Evolutionary conservation across 805 yeast genomes (phyloP).

Genomic region (Millerozyma acaciae): DNA sequence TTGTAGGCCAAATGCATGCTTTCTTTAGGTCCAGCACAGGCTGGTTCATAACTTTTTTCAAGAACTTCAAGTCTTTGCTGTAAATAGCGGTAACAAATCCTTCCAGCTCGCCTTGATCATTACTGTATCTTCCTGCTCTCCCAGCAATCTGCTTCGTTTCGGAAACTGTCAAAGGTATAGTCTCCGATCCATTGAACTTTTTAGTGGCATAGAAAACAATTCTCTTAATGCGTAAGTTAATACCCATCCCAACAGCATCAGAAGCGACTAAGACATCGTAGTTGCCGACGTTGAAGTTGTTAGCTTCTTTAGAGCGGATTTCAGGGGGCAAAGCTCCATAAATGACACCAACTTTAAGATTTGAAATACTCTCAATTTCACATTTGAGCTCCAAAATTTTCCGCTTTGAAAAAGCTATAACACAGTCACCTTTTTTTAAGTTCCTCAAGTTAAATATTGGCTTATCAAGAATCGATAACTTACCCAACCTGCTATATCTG

Average conservation of each 20-base stretch:
- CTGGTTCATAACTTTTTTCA: conserved; percentile 45
- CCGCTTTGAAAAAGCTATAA: conserved; percentile 79
- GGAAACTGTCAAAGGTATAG: conserved; percentile 51
- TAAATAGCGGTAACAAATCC: conserved; percentile 54
- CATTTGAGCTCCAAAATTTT: conserved; percentile 67
- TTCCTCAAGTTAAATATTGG: conserved; percentile 30
- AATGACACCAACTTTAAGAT: conserved; percentile 75
- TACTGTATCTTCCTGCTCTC: conserved; percentile 80
- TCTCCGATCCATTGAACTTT: conserved; percentile 67
- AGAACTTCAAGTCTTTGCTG: conserved; percentile 37
- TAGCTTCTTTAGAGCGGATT: conserved; percentile 81
- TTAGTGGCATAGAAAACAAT: conserved; percentile 64
- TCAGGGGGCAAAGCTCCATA: conserved; percentile 97
- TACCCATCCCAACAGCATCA: conserved; percentile 97
- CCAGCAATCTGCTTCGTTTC: conserved; percentile 92
- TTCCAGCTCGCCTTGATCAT: conserved; percentile 31
- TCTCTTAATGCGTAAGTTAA: conserved; percentile 79
- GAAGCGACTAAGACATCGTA: conserved; percentile 88
- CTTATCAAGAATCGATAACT: conserved; percentile 49
- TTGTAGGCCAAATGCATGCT: conserved; percentile 82
- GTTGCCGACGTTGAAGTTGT: conserved; percentile 70
- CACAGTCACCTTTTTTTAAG: conserved; percentile 75
- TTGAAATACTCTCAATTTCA: conserved; percentile 60
- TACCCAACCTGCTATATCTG: conserved; percentile 71
- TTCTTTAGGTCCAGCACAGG: conserved; percentile 50